Evolutionary conservation across 2,329 filamentous ascomycete species (phyloP).

Genomic region (Hypomyces rosellus): DNA sequence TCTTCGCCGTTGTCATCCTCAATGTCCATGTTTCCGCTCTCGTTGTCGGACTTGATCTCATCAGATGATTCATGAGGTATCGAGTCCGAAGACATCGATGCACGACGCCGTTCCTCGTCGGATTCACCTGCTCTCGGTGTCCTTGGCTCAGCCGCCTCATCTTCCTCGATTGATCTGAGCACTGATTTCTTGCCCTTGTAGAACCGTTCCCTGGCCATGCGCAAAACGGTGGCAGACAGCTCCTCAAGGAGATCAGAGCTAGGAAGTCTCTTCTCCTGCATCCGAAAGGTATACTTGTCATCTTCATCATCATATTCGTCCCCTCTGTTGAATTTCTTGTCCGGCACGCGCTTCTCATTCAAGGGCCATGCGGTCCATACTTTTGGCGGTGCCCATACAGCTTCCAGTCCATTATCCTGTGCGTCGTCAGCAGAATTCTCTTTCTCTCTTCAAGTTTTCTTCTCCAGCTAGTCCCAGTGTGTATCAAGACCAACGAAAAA

Average conservation of each 20-base stretch:
- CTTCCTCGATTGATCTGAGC: conserved; percentile 8
- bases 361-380: conserved; percentile 86
- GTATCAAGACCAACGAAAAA: background rate
- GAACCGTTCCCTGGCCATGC: conserved; percentile 62
- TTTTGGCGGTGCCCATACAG: conserved; percentile 47
- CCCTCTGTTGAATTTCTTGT: conserved; percentile 37
- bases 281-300: conserved; percentile 46
- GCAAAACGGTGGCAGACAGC: conserved; percentile 59
- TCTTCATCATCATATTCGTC: conserved; percentile 37
- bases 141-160: background rate
- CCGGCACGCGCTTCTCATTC: conserved; percentile 53
- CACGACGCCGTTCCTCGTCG: background rate
- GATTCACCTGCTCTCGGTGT: conserved; percentile 1
- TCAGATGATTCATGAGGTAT: background rate
- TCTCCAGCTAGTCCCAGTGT: background rate
- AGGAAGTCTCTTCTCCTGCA: conserved; percentile 36
- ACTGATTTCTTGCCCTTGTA: conserved; percentile 13
- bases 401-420: conserved; percentile 24
- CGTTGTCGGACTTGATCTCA: background rate
- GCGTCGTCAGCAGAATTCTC: background rate
- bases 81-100: background rate
- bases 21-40: background rate
- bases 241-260: conserved; percentile 64
- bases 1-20: conserved; percentile 9
- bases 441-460: background rate